phyloP scores from a whole-genome alignment of 257 asterid species.

The Solanum rostratum region DNA sequence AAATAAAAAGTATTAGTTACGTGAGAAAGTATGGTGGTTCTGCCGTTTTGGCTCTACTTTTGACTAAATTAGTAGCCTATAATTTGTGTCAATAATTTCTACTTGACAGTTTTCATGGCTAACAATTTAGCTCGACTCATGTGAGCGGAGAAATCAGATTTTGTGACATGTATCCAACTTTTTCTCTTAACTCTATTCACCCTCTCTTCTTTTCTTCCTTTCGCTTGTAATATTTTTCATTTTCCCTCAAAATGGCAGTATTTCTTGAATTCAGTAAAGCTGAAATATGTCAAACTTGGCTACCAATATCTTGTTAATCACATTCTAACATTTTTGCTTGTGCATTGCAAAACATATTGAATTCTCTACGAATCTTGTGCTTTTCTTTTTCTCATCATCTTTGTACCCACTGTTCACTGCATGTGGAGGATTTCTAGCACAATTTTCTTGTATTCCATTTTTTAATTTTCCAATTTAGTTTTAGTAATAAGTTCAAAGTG shows the following conservation, averaged over 20 bases:
- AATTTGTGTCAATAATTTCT: no score
- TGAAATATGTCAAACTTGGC: conserved; percentile 24
- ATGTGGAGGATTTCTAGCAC: neutral
- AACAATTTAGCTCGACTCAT: neutral
- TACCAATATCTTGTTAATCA: conserved; percentile 49
- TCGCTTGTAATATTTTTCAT: neutral
- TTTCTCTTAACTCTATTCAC: neutral
- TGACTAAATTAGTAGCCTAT: no score
- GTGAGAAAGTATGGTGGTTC: no score
- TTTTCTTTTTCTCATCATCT: conserved; percentile 14
- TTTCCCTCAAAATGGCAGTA: neutral
- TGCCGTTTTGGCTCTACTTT: no score
- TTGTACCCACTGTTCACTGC: conserved; percentile 32
- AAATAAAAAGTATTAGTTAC: no score
- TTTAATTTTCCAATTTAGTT: no score
- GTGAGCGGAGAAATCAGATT: neutral
- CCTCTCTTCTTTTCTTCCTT: neutral
- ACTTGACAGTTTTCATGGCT: neutral
- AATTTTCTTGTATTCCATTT: no score
- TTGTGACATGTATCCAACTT: neutral
- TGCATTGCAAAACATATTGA: conserved; percentile 10
- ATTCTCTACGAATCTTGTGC: conserved; percentile 23
- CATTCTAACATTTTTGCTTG: conserved; percentile 15
- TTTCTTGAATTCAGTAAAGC: conserved; percentile 7
- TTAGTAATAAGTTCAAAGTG: neutral